These are phyloP conservation scores for Edaphochlamys debaryana DNA, from an alignment of 139 green algal genomes.

Conservation along the genomic window DNA sequence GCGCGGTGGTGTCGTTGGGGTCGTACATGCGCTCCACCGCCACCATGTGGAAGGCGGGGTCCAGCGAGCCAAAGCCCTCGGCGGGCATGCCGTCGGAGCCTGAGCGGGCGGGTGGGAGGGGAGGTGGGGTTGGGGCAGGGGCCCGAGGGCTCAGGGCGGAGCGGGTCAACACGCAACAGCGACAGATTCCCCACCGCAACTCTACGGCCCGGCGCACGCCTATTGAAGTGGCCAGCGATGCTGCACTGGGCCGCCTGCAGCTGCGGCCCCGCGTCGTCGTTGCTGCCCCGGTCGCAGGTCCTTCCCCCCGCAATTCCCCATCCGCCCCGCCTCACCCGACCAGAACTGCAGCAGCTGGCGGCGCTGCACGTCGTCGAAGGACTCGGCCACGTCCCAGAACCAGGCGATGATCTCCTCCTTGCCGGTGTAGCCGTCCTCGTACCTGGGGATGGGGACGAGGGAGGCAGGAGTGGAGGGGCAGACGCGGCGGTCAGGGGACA, in stretches of 20 bases:
- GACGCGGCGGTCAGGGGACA: background rate
- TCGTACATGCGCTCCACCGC: conserved; percentile 72
- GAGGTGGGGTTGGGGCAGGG: too few relatives aligned
- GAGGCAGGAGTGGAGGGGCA: conserved; percentile 2
- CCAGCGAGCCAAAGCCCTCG: conserved; percentile 69
- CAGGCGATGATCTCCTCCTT: conserved; percentile 69
- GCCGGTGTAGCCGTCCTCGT: conserved; percentile 74
- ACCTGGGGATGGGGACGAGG: conserved; percentile 43
- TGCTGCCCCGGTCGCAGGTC: too few relatives aligned
- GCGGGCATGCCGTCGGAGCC: conserved; percentile 70
- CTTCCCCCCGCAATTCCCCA: too few relatives aligned
- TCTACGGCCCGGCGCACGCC: too few relatives aligned
- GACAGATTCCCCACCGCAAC: too few relatives aligned
- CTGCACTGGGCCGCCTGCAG: too few relatives aligned
- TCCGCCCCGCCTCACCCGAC: too few relatives aligned
- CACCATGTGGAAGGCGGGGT: conserved; percentile 72
- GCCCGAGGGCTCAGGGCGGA: too few relatives aligned
- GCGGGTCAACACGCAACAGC: too few relatives aligned
- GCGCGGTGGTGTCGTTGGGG: conserved; percentile 61
- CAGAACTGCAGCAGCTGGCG: conserved; percentile 75
- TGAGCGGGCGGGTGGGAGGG: too few relatives aligned
- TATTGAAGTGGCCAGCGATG: too few relatives aligned
- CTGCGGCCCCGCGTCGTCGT: too few relatives aligned
- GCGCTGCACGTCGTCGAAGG: conserved; percentile 62
- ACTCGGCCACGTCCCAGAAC: conserved; percentile 72